A percentile compares a stretch with the other conserved stretches of the same genome.
Evolutionary conservation across 495 filamentous ascomycete genomes (phyloP).

Genomic region (Penicillium longicatenatum): DNA sequence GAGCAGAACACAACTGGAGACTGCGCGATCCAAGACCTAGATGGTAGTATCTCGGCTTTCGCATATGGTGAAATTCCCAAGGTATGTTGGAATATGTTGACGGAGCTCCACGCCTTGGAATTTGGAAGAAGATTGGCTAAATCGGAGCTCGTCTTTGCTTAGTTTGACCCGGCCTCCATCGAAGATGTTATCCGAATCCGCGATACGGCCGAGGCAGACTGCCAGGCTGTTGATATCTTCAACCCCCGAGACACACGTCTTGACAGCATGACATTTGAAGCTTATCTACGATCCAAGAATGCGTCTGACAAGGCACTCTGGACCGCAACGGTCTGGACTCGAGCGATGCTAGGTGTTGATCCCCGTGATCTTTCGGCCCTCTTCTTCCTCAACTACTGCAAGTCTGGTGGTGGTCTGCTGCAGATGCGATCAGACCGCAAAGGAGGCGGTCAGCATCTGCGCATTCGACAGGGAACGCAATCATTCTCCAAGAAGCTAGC

Average conservation of each 20-base stretch:
- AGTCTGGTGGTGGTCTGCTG: conserved; percentile 40
- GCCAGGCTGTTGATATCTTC: conserved; percentile 15
- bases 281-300: conserved; percentile 13
- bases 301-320: background rate
- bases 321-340: conserved; percentile 8
- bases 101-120: background rate
- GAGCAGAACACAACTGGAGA: conserved; percentile 44
- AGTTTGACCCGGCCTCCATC: conserved; percentile 10
- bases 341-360: conserved; percentile 45
- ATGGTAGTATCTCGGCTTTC: conserved; percentile 26
- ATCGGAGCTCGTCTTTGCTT: background rate
- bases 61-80: conserved; percentile 33
- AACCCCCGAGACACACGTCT: conserved; percentile 20
- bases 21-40: conserved; percentile 32
- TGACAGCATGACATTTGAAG: conserved; percentile 36
- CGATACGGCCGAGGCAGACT: conserved; percentile 30
- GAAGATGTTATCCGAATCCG: conserved; percentile 12
- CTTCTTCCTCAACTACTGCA: conserved; percentile 52
- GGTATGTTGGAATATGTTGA: conserved; percentile 21
- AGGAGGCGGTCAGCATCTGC: conserved; percentile 48
- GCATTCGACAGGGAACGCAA: conserved; percentile 26
- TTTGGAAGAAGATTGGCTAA: background rate
- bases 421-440: conserved; percentile 45
- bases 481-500: conserved; percentile 31
- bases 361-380: conserved; percentile 42